These are phyloP conservation scores for Filobasidium wieringae DNA, from an alignment of 768 basidiomycete species.

Conservation along the genomic window DNA sequence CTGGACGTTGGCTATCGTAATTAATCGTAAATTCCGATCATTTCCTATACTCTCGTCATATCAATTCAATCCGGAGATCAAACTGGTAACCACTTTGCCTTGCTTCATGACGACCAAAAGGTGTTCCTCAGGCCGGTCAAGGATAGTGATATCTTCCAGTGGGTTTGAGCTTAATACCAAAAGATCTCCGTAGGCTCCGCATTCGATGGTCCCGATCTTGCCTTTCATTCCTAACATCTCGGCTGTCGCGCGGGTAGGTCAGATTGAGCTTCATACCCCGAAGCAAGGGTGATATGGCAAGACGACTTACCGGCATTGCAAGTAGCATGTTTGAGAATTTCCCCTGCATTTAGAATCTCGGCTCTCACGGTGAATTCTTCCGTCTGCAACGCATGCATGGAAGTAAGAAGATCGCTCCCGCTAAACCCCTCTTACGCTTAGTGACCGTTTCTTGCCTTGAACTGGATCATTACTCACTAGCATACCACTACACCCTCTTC, in stretches of 20 bases:
- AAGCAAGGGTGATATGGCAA: too few relatives aligned
- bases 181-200: slow-evolving; percentile 42
- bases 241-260: too few relatives aligned
- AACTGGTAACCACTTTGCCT: slow-evolving; percentile 19
- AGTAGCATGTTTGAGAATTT: slow-evolving; percentile 43
- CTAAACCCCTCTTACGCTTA: too few relatives aligned
- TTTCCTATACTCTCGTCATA: too few relatives aligned
- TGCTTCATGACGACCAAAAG: slow-evolving; percentile 41
- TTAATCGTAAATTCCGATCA: too few relatives aligned
- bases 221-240: slow-evolving; percentile 39
- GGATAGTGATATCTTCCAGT: slow-evolving; percentile 42
- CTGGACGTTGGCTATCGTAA: too few relatives aligned
- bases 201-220: slow-evolving; percentile 38
- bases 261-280: too few relatives aligned
- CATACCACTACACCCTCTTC: slow-evolving; percentile 42
- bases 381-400: slow-evolving; percentile 55
- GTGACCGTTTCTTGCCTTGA: too few relatives aligned
- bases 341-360: slow-evolving; percentile 35
- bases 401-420: slow-evolving; percentile 44
- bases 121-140: slow-evolving; percentile 43
- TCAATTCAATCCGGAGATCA: too few relatives aligned
- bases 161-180: slow-evolving; percentile 43
- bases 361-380: slow-evolving; percentile 45
- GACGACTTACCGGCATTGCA: too few relatives aligned
- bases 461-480: background rate